These are phyloP conservation scores for Coemansia reversa DNA, from an alignment of 192 early-diverging fungal species.

Conservation along the genomic window DNA sequence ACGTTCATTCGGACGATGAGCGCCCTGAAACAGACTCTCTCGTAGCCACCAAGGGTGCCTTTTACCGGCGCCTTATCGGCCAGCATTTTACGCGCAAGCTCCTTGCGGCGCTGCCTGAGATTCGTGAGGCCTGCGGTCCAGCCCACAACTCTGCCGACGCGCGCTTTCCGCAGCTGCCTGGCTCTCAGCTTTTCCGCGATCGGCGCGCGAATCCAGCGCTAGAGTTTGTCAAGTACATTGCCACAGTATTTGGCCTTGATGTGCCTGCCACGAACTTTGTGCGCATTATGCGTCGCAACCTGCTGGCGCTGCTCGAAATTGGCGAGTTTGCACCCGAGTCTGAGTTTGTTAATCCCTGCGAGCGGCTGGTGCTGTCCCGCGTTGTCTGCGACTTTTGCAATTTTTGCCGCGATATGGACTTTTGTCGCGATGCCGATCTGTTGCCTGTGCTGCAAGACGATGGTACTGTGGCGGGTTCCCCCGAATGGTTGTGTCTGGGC, in stretches of 20 bases:
- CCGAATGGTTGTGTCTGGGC: slow-evolving; percentile 70
- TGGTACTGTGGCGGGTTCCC: slow-evolving; percentile 12
- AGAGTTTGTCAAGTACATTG: slow-evolving; percentile 79
- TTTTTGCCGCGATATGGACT: slow-evolving; percentile 82
- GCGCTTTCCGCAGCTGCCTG: slow-evolving; percentile 70
- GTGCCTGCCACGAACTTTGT: slow-evolving; percentile 71
- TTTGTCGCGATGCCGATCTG: slow-evolving; percentile 78
- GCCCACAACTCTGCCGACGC: slow-evolving; percentile 27
- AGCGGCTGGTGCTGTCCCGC: slow-evolving; percentile 70
- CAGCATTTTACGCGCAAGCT: slow-evolving; percentile 65
- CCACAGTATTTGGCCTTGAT: slow-evolving; percentile 79
- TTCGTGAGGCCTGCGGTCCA: slow-evolving; percentile 52
- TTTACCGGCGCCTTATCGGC: slow-evolving; percentile 57
- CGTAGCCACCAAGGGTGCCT: slow-evolving; percentile 21
- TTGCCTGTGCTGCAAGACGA: slow-evolving; percentile 51
- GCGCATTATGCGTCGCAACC: slow-evolving; percentile 76
- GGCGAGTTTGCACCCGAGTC: slow-evolving; percentile 84
- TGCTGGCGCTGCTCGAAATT: slow-evolving; percentile 67
- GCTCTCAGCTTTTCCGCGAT: slow-evolving; percentile 31
- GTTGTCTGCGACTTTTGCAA: slow-evolving; percentile 90
- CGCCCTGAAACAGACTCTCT: slow-evolving; percentile 1
- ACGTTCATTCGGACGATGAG: slow-evolving; percentile 19
- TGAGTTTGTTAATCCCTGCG: slow-evolving; percentile 80
- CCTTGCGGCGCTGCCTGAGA: slow-evolving; percentile 61
- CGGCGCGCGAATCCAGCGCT: slow-evolving; percentile 65